A percentile compares a stretch with the other conserved stretches of the same genome.
Evolutionary conservation across 1,284 basidiomycete species (phyloP).

Genomic region (Sanghuangporus weigelae): DNA sequence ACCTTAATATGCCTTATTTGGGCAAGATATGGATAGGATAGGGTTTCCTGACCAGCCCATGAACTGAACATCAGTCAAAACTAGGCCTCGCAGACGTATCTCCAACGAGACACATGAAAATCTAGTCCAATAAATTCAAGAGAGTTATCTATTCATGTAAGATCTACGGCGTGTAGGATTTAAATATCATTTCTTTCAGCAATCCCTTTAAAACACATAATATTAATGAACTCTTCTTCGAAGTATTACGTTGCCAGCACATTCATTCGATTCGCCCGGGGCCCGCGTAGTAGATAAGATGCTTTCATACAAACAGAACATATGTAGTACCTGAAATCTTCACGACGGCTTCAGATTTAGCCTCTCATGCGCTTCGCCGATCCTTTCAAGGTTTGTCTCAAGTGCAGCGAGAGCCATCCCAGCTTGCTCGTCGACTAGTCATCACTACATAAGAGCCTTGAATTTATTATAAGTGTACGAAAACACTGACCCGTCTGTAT

Average conservation of each 20-base stretch:
- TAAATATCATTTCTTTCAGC: no score
- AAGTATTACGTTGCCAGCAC: no score
- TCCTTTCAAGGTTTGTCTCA: conserved; percentile 24
- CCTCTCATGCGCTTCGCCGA: conserved; percentile 18
- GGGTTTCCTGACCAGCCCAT: background rate
- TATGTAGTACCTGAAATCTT: background rate
- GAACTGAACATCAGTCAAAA: background rate
- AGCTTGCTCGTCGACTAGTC: conserved; percentile 22
- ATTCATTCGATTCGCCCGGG: no score
- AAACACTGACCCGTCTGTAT: conserved; percentile 29
- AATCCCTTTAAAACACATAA: no score
- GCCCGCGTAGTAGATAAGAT: no score
- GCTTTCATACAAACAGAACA: background rate
- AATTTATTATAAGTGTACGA: conserved; percentile 20
- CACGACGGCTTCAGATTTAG: background rate
- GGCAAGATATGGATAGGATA: background rate
- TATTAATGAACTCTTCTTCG: no score
- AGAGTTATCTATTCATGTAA: no score
- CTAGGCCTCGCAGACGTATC: no score
- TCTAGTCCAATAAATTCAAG: no score
- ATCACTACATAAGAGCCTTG: conserved; percentile 27
- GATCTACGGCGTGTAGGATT: no score
- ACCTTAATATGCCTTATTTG: background rate
- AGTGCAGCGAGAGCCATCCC: conserved; percentile 24
- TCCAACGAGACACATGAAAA: no score